phyloP scores from a whole-genome alignment of 1,284 basidiomycete species.

The Tremellales sp. region DNA sequence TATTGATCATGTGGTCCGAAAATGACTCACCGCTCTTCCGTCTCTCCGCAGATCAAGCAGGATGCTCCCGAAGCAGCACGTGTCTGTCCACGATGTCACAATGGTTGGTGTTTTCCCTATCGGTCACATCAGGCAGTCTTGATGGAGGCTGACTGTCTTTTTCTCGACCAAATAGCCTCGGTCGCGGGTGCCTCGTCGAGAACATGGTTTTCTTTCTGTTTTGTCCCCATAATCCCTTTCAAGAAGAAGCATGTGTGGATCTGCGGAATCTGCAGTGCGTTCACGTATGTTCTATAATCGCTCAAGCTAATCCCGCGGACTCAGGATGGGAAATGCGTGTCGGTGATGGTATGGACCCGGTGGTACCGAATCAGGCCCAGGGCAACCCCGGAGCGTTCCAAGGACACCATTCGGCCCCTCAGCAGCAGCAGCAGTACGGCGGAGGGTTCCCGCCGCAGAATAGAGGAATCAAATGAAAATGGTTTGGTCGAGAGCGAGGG shows the following conservation, averaged over 20 bases:
- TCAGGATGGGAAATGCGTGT: slow-evolving; percentile 36
- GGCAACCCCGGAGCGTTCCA: too few relatives aligned
- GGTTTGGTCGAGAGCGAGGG: too few relatives aligned
- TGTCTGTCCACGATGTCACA: slow-evolving; percentile 42
- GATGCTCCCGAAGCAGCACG: slow-evolving; percentile 29
- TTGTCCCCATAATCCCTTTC: slow-evolving; percentile 44
- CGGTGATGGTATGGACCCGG: slow-evolving; percentile 34
- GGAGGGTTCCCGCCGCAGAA: too few relatives aligned
- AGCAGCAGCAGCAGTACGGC: too few relatives aligned
- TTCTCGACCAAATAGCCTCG: slow-evolving; percentile 8
- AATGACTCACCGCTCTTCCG: not conserved
- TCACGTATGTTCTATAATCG: not conserved
- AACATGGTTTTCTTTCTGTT: slow-evolving; percentile 46
- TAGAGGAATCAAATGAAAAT: too few relatives aligned
- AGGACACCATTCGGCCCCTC: too few relatives aligned
- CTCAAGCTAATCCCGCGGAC: not conserved
- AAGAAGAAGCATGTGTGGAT: slow-evolving; percentile 37
- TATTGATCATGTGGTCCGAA: not conserved
- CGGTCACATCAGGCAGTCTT: not conserved
- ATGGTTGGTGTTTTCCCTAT: slow-evolving; percentile 24
- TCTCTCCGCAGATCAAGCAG: slow-evolving; percentile 29
- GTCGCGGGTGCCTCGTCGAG: slow-evolving; percentile 29
- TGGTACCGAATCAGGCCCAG: too few relatives aligned
- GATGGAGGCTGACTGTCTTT: not conserved
- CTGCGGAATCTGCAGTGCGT: slow-evolving; percentile 44